These are phyloP conservation scores for Chimonanthus praecox DNA, from an alignment of 164 flowering plant genomes.

Conservation along the genomic window DNA sequence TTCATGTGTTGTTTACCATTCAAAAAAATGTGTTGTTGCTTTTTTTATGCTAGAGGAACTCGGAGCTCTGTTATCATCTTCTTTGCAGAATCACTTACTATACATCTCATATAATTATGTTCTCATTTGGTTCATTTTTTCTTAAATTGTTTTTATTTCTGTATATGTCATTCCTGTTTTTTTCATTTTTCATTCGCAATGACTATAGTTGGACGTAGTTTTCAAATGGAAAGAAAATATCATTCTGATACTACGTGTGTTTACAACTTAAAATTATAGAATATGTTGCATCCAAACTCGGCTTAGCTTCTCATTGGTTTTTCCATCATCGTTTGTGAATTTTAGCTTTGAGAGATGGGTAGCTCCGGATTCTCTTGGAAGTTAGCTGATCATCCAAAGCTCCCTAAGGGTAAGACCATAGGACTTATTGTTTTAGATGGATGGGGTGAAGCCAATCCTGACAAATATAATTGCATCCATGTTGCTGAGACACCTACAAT, in stretches of 20 bases:
- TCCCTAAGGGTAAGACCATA: conserved; percentile 76
- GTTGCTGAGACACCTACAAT: conserved; percentile 89
- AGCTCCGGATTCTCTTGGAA: conserved; percentile 67
- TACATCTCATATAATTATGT: neutral
- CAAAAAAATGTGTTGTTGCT: too few species aligned
- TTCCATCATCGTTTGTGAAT: neutral
- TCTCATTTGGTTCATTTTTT: neutral
- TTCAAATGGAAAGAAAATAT: too few species aligned
- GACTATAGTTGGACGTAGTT: too few species aligned
- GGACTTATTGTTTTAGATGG: conserved; percentile 87
- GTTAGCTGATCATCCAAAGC: conserved; percentile 79
- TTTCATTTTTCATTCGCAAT: too few species aligned
- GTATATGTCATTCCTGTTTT: too few species aligned
- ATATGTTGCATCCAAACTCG: neutral
- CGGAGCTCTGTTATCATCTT: neutral
- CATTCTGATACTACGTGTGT: too few species aligned
- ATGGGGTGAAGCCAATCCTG: conserved; percentile 91
- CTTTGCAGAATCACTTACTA: neutral
- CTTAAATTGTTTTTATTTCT: too few species aligned
- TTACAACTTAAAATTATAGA: too few species aligned
- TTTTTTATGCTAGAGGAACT: neutral
- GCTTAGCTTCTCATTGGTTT: neutral
- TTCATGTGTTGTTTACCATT: too few species aligned
- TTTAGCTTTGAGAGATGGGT: conserved; percentile 40
- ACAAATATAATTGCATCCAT: conserved; percentile 81